Percentiles rank a stretch among this genome's conserved stretches.
Evolutionary conservation across 441 rosid species (phyloP).

Genomic region (Raphanus hybrid): DNA sequence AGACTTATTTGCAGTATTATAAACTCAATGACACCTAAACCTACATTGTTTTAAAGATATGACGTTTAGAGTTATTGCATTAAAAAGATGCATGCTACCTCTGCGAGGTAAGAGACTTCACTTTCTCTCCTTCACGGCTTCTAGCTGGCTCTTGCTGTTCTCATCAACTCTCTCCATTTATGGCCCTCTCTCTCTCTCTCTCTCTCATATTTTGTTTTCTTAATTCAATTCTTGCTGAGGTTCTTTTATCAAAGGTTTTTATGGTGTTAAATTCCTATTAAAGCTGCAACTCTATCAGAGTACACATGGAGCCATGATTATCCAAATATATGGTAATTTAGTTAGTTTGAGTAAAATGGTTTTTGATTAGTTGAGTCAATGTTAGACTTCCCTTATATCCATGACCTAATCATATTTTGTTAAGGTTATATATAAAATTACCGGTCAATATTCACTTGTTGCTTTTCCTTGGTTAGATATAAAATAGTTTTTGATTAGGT

Average conservation of each 20-base stretch:
- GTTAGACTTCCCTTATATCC: background rate
- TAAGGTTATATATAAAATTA: no score
- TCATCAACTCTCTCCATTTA: constrained; percentile 42
- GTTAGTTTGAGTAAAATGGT: background rate
- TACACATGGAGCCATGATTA: constrained; percentile 15
- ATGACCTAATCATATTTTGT: no score
- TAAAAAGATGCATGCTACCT: constrained; percentile 23
- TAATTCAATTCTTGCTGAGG: background rate
- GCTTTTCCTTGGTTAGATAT: no score
- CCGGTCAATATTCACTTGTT: no score
- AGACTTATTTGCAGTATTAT: constrained; percentile 12
- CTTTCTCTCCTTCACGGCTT: constrained; percentile 44
- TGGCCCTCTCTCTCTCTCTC: constrained; percentile 21
- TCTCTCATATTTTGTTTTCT: background rate
- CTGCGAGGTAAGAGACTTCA: constrained; percentile 35
- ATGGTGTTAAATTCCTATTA: background rate
- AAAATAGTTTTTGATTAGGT: no score
- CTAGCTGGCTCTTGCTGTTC: constrained; percentile 48
- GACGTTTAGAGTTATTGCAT: constrained; percentile 23
- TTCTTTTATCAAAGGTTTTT: background rate
- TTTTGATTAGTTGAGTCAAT: background rate
- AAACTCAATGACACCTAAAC: constrained; percentile 20
- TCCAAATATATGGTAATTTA: background rate
- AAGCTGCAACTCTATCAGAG: constrained; percentile 1
- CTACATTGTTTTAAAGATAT: background rate